phyloP scores from a whole-genome alignment of 1,284 basidiomycete genomes.

The Malassezia vespertilionis region DNA sequence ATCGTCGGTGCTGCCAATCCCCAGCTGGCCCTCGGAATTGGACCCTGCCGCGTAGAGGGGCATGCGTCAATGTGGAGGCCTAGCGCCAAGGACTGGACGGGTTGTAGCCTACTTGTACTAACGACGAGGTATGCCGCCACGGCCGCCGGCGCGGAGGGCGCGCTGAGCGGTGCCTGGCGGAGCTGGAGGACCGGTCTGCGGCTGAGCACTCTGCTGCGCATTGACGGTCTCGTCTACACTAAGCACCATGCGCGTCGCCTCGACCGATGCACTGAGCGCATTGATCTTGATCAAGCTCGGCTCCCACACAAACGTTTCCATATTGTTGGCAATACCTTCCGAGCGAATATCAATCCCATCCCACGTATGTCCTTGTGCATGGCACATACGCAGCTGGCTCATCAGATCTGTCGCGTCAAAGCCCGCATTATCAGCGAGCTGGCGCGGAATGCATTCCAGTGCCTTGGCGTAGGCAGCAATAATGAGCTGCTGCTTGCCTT shows the following conservation, averaged over 20 bases:
- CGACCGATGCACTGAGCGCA: slow-evolving; percentile 83
- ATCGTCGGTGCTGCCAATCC: slow-evolving; percentile 12
- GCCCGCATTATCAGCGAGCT: slow-evolving; percentile 97
- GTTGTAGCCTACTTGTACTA: slow-evolving; percentile 2
- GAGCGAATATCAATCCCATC: slow-evolving; percentile 91
- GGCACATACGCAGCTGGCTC: slow-evolving; percentile 93
- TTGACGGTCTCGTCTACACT: slow-evolving; percentile 45
- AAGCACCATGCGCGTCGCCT: slow-evolving; percentile 82
- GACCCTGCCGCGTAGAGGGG: slow-evolving; percentile 10
- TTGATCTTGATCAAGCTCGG: slow-evolving; percentile 90
- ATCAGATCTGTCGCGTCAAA: slow-evolving; percentile 93
- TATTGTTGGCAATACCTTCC: slow-evolving; percentile 76
- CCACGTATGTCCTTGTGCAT: slow-evolving; percentile 76
- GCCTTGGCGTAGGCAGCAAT: slow-evolving; percentile 93
- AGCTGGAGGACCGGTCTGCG: slow-evolving; percentile 28
- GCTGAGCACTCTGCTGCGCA: slow-evolving; percentile 37
- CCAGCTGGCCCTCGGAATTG: slow-evolving; percentile 14
- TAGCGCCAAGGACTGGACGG: neutral
- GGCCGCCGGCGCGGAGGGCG: slow-evolving; percentile 32
- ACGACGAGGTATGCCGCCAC: slow-evolving; percentile 20
- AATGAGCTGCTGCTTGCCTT: slow-evolving; percentile 90
- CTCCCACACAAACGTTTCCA: slow-evolving; percentile 96
- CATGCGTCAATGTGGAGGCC: neutral
- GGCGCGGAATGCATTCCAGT: slow-evolving; percentile 90
- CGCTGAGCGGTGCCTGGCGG: slow-evolving; percentile 43